Conservation (phyloP, 306 rosid species). For the Ormosia emarginata region DNA sequence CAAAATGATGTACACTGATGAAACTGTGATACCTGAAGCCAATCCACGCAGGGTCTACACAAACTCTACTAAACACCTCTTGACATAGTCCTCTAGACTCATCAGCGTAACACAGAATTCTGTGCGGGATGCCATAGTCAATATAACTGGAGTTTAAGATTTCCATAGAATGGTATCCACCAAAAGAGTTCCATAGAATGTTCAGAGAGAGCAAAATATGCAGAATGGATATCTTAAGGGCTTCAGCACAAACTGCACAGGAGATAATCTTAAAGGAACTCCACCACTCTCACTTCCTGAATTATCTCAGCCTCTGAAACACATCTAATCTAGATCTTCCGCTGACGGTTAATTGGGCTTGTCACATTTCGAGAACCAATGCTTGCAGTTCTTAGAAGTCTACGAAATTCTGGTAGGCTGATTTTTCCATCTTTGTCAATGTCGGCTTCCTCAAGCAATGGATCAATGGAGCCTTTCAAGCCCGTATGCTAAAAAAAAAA, state of each 20-base stretch:
- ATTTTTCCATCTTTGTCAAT: slow-evolving; percentile 93
- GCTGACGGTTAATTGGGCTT: slow-evolving; percentile 36
- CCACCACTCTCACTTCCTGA: slow-evolving; percentile 33
- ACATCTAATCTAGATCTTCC: slow-evolving; percentile 42
- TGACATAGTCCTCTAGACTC: slow-evolving; percentile 2
- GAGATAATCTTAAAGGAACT: slow-evolving; percentile 21
- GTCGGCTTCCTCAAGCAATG: slow-evolving; percentile 96
- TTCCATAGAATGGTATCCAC: slow-evolving; percentile 11
- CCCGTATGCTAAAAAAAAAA: slow-evolving; percentile 79
- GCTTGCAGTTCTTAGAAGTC: slow-evolving; percentile 94
- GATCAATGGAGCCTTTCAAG: slow-evolving; percentile 72
- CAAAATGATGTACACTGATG: slow-evolving; percentile 43
- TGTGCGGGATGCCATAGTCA: slow-evolving; percentile 21
- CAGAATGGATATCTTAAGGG: slow-evolving; percentile 12
- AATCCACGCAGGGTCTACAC: slow-evolving; percentile 37
- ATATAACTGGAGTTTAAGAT: slow-evolving; percentile 31
- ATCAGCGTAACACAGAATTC: slow-evolving; percentile 26
- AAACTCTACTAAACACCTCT: slow-evolving; percentile 31
- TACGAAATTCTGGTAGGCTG: slow-evolving; percentile 85
- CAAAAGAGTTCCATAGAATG: slow-evolving; percentile 24
- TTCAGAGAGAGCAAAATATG: slow-evolving; percentile 20
- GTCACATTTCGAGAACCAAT: slow-evolving; percentile 52
- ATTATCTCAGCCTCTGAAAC: slow-evolving; percentile 27
- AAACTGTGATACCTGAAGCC: slow-evolving; percentile 39
- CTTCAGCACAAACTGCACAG: slow-evolving; percentile 23